Conservation (phyloP, 208 protist genomes). For the Trypanosoma lewisi region DNA sequence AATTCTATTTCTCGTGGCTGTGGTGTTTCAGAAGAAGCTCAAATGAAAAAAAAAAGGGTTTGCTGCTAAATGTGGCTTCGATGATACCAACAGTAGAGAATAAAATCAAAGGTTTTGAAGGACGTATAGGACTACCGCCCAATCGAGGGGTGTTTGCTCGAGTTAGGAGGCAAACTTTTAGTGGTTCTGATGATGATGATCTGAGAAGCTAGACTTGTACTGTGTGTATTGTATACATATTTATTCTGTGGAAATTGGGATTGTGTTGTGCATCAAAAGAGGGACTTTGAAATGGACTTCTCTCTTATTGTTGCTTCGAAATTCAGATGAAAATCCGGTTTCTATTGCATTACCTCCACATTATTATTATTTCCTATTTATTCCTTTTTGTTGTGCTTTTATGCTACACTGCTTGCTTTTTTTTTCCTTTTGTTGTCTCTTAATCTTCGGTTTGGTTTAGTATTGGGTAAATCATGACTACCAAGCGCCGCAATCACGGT, state of each 20-base stretch:
- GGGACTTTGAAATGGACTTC: no score
- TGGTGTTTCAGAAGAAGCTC: background rate
- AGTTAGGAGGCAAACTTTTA: conserved; percentile 7
- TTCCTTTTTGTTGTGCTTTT: no score
- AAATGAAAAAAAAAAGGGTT: background rate
- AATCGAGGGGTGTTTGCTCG: background rate
- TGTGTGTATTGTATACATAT: no score
- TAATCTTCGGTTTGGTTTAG: conserved; percentile 7
- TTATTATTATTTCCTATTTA: no score
- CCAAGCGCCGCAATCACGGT: conserved; percentile 92
- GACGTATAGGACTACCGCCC: conserved; percentile 8
- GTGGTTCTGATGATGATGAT: conserved; percentile 9
- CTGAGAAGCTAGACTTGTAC: no score
- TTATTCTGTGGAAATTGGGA: no score
- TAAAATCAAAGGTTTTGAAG: background rate
- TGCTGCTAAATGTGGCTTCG: no score
- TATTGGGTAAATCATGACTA: conserved; percentile 65
- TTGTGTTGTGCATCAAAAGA: no score
- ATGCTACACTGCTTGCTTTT: conserved; percentile 3
- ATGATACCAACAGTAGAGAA: background rate
- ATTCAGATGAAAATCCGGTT: no score
- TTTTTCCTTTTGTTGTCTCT: conserved; percentile 14
- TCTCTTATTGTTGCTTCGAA: no score
- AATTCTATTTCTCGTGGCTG: background rate
- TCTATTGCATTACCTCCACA: no score